Conservation (phyloP, 1,139 yeast genomes). For the Diutina mesorugosa region DNA sequence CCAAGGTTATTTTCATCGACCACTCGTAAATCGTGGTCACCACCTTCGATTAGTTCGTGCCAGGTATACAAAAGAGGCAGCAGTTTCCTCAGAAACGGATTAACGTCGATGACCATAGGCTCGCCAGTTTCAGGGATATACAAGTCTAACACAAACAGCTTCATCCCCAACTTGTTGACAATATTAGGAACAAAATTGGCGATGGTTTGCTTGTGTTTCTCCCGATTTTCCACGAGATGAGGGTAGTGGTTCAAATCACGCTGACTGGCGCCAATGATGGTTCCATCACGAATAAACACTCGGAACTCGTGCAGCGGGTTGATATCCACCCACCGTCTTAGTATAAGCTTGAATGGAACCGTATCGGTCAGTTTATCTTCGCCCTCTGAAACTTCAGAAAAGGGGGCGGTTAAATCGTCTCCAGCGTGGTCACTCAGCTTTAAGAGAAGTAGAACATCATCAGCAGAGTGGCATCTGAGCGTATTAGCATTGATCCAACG, state of each 20-base stretch:
- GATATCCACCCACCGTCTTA: slow-evolving; percentile 68
- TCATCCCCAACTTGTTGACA: too few relatives aligned
- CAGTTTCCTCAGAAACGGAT: slow-evolving; percentile 70
- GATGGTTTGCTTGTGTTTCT: slow-evolving; percentile 33
- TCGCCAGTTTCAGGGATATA: slow-evolving; percentile 67
- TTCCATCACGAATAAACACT: slow-evolving; percentile 54
- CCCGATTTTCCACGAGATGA: slow-evolving; percentile 39
- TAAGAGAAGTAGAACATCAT: slow-evolving; percentile 66
- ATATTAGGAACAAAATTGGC: slow-evolving; percentile 29
- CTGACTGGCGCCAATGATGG: slow-evolving; percentile 66
- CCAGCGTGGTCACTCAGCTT: slow-evolving; percentile 81
- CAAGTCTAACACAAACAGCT: slow-evolving; percentile 46
- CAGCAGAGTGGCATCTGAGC: slow-evolving; percentile 52
- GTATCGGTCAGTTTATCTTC: slow-evolving; percentile 7
- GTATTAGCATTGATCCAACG: slow-evolving; percentile 81
- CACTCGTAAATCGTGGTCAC: slow-evolving; percentile 35
- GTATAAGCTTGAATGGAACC: slow-evolving; percentile 45
- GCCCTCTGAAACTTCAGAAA: slow-evolving; percentile 37
- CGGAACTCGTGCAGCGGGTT: slow-evolving; percentile 90
- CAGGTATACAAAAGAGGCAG: slow-evolving; percentile 73
- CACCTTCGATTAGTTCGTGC: slow-evolving; percentile 47
- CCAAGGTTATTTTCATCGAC: slow-evolving; percentile 57
- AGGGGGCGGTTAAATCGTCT: slow-evolving; percentile 61
- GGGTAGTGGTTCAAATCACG: slow-evolving; percentile 77
- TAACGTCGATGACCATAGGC: slow-evolving; percentile 67